Conservation (phyloP, 2,329 filamentous ascomycete species). For the Alternaria sp. region DNA sequence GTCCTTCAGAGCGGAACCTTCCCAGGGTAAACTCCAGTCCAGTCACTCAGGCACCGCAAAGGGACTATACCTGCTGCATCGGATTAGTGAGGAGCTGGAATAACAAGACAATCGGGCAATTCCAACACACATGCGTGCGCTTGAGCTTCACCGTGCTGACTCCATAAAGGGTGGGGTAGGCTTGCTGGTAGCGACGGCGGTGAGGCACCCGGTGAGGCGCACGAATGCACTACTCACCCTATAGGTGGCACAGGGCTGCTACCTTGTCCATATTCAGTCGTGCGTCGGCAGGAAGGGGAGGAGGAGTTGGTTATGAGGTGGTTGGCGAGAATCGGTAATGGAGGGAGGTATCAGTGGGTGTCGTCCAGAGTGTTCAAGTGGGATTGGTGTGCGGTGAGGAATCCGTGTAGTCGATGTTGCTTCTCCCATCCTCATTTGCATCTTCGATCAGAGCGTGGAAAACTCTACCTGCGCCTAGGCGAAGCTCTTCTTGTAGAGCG, state of each 20-base stretch:
- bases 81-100: conserved; percentile 5
- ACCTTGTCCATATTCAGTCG: not conserved
- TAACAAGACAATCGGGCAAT: not conserved
- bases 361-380: not conserved
- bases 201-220: conserved; percentile 1
- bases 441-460: not conserved
- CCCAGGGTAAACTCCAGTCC: not conserved
- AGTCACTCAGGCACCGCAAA: conserved; percentile 14
- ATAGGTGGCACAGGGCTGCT: conserved; percentile 3
- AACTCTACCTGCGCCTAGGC: not conserved
- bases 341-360: not conserved
- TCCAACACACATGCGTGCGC: not conserved
- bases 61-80: conserved; percentile 19
- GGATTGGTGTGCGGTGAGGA: not conserved
- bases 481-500: conserved; percentile 7
- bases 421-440: not conserved
- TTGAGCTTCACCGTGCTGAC: not conserved
- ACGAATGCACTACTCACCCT: conserved; percentile 4
- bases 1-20: conserved; percentile 12
- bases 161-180: not conserved
- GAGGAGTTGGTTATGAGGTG: not conserved
- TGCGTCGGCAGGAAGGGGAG: not conserved
- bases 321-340: not conserved
- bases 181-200: not conserved
- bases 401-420: not conserved